Conservation (phyloP, 176 grass and related monocot species). For the Zizania latifolia region DNA sequence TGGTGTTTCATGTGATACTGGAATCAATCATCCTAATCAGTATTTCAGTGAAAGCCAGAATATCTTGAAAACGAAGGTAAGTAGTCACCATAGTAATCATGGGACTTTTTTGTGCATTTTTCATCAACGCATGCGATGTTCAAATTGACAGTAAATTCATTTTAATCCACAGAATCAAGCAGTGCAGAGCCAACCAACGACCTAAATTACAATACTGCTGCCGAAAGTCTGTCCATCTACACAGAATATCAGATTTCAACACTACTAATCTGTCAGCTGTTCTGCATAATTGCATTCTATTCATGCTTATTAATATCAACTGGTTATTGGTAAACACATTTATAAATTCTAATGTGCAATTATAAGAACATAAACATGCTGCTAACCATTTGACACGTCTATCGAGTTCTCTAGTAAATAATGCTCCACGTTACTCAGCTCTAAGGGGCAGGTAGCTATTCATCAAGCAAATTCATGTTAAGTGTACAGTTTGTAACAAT, state of each 20-base stretch:
- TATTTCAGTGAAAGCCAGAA: constrained; percentile 89
- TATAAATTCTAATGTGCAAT: not conserved
- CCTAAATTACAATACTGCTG: constrained; percentile 22
- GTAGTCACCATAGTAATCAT: constrained; percentile 6
- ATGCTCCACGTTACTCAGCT: no score
- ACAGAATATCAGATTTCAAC: constrained; percentile 19
- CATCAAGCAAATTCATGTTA: no score
- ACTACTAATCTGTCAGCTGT: not conserved
- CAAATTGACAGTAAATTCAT: constrained; percentile 18
- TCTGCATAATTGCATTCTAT: constrained; percentile 22
- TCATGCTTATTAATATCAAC: not conserved
- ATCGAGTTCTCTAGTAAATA: no score
- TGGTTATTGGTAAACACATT: not conserved
- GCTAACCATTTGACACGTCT: no score
- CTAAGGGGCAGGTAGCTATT: no score
- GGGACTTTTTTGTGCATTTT: not conserved
- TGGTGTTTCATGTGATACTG: constrained; percentile 68
- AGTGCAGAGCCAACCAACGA: constrained; percentile 21
- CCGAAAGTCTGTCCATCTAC: not conserved
- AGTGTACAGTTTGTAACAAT: no score
- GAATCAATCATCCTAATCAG: constrained; percentile 99
- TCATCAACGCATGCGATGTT: not conserved
- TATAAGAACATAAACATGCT: not conserved
- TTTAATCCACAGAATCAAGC: constrained; percentile 38
- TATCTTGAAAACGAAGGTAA: constrained; percentile 54